phyloP scores from a whole-genome alignment of 2,329 filamentous ascomycete genomes.

The Diplocarpon rosae region DNA sequence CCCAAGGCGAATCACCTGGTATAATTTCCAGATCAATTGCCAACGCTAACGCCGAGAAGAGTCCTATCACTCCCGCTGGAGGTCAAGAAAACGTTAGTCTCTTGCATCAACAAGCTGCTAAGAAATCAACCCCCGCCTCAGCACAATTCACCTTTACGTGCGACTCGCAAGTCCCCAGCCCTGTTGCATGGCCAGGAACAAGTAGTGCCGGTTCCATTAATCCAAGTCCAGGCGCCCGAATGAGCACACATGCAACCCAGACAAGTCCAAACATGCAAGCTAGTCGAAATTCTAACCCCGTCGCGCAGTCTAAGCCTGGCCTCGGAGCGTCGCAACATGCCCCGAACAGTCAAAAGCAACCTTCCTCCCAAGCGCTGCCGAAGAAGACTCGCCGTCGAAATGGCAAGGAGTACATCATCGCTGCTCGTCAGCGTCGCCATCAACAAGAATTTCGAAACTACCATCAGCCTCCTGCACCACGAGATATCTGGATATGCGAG shows the following conservation, averaged over 20 bases:
- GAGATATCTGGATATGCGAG: slow-evolving; percentile 90
- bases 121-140: slow-evolving; percentile 55
- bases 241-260: slow-evolving; percentile 26
- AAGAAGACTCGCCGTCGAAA: slow-evolving; percentile 57
- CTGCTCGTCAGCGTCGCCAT: slow-evolving; percentile 67
- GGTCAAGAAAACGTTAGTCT: slow-evolving; percentile 73
- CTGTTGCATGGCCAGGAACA: slow-evolving; percentile 60
- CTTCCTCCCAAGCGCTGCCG: slow-evolving; percentile 29
- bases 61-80: slow-evolving; percentile 43
- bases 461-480: slow-evolving; percentile 56
- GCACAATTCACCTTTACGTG: slow-evolving; percentile 96
- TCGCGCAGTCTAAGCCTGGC: slow-evolving; percentile 21
- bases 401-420: slow-evolving; percentile 60
- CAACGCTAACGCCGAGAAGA: slow-evolving; percentile 73
- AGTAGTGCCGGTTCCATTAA: slow-evolving; percentile 15
- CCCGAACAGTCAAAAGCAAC: slow-evolving; percentile 32
- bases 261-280: slow-evolving; percentile 24
- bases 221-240: slow-evolving; percentile 18
- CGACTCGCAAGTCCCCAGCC: slow-evolving; percentile 75
- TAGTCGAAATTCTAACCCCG: slow-evolving; percentile 5
- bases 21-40: slow-evolving; percentile 92
- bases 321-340: slow-evolving; percentile 25
- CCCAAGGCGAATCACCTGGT: slow-evolving; percentile 47
- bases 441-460: slow-evolving; percentile 68
- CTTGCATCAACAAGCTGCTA: slow-evolving; percentile 55